Percentiles rank a stretch among this genome's conserved stretches.
These are phyloP conservation scores for Penicillium daleae DNA, from an alignment of 495 filamentous ascomycete species.

Conservation along the genomic window DNA sequence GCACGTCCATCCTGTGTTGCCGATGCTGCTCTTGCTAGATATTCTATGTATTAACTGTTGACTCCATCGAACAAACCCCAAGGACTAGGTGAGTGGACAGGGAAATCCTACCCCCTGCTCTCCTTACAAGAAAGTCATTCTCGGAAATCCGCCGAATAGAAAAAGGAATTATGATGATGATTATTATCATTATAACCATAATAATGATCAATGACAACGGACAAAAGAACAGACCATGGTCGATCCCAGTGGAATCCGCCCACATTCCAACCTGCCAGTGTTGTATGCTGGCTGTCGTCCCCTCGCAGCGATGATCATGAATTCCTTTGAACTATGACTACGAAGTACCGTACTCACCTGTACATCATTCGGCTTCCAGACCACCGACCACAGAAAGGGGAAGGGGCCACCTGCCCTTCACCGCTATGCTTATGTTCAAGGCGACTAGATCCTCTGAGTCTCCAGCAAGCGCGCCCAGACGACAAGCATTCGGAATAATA, in stretches of 20 bases:
- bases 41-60: background rate
- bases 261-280: conserved; percentile 23
- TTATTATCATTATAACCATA: background rate
- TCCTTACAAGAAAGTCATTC: background rate
- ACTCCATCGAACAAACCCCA: background rate
- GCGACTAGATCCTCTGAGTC: background rate
- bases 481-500: background rate
- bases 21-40: conserved; percentile 8
- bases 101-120: background rate
- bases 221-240: background rate
- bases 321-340: background rate
- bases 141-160: conserved; percentile 20
- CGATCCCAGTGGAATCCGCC: conserved; percentile 21
- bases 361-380: background rate
- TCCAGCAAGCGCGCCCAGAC: background rate
- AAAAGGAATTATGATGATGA: background rate
- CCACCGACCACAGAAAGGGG: background rate
- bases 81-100: background rate
- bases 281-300: conserved; percentile 5
- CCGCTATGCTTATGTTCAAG: background rate
- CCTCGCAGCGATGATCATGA: conserved; percentile 16
- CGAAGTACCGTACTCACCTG: background rate
- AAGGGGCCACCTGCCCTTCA: conserved; percentile 3
- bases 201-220: background rate
- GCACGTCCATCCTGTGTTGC: conserved; percentile 2